These are phyloP conservation scores for Triticum urartu DNA, from an alignment of 176 grass and related monocot species.

Conservation along the genomic window DNA sequence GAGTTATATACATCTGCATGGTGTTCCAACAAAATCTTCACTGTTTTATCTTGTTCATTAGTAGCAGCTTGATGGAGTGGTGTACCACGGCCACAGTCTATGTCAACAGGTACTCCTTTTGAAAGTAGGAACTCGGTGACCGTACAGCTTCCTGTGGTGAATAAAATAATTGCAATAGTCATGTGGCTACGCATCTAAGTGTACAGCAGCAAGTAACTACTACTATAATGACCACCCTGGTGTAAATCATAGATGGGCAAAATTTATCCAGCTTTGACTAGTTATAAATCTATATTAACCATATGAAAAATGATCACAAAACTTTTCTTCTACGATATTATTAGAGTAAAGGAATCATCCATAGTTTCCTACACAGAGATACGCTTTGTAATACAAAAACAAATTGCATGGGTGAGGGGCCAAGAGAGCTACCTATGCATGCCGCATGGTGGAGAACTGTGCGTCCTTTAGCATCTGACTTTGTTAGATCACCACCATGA, in stretches of 20 bases:
- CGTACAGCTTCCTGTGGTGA: slow-evolving; percentile 13
- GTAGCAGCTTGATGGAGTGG: neutral
- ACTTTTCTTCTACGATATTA: neutral
- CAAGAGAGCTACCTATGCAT: neutral
- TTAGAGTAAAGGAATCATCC: neutral
- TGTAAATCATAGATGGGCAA: neutral
- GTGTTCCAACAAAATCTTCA: slow-evolving; percentile 43
- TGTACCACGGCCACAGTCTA: slow-evolving; percentile 28
- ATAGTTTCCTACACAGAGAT: neutral
- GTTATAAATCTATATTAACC: too few species aligned
- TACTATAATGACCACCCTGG: neutral
- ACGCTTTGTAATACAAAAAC: neutral
- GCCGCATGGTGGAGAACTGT: slow-evolving; percentile 26
- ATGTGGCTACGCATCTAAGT: neutral
- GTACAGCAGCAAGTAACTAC: neutral
- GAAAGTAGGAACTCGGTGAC: slow-evolving; percentile 22
- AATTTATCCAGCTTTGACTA: neutral
- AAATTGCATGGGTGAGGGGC: neutral
- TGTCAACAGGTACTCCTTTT: slow-evolving; percentile 28
- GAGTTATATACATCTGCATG: slow-evolving; percentile 25
- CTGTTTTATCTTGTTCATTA: slow-evolving; percentile 25
- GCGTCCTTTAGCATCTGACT: neutral
- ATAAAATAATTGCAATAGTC: neutral
- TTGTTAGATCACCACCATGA: slow-evolving; percentile 27
- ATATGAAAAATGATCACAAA: neutral